Evolutionary conservation across 2,329 filamentous ascomycete species (phyloP).

Genomic region (Aphanocladium album): DNA sequence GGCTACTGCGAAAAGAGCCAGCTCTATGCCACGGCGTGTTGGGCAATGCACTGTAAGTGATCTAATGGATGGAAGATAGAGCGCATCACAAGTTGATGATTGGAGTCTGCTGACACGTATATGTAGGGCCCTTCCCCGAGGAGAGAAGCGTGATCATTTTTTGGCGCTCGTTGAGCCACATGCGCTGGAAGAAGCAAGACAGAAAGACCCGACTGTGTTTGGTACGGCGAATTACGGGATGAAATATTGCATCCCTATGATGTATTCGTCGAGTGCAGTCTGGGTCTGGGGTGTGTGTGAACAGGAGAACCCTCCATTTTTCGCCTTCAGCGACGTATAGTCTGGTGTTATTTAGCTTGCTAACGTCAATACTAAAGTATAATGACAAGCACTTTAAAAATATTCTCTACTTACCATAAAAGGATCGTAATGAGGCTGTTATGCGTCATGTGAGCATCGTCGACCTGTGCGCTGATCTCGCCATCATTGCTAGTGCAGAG

Average conservation of each 20-base stretch:
- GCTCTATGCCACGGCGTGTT: slow-evolving; percentile 62
- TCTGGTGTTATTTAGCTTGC: not conserved
- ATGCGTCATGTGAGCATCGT: not conserved
- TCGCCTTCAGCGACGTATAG: slow-evolving; percentile 33
- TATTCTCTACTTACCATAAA: not conserved
- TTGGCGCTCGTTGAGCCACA: slow-evolving; percentile 52
- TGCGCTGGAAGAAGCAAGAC: slow-evolving; percentile 43
- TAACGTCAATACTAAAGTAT: not conserved
- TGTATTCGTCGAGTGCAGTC: slow-evolving; percentile 32
- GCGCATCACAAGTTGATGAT: not conserved
- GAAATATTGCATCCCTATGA: slow-evolving; percentile 27
- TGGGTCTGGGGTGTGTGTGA: slow-evolving; percentile 34
- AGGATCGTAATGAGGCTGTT: not conserved
- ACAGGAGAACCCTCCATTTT: slow-evolving; percentile 28
- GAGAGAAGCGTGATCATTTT: slow-evolving; percentile 42
- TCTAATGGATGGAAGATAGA: slow-evolving; percentile 25
- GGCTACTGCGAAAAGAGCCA: slow-evolving; percentile 58
- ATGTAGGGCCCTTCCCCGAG: slow-evolving; percentile 25
- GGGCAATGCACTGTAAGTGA: slow-evolving; percentile 56
- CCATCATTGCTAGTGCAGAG: not conserved
- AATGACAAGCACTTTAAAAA: not conserved
- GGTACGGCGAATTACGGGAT: slow-evolving; percentile 33
- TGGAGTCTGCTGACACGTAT: not conserved
- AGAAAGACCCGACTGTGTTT: slow-evolving; percentile 28
- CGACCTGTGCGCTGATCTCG: not conserved